These are phyloP conservation scores for Cubamyces sp. DNA, from an alignment of 768 basidiomycete genomes.

Conservation along the genomic window DNA sequence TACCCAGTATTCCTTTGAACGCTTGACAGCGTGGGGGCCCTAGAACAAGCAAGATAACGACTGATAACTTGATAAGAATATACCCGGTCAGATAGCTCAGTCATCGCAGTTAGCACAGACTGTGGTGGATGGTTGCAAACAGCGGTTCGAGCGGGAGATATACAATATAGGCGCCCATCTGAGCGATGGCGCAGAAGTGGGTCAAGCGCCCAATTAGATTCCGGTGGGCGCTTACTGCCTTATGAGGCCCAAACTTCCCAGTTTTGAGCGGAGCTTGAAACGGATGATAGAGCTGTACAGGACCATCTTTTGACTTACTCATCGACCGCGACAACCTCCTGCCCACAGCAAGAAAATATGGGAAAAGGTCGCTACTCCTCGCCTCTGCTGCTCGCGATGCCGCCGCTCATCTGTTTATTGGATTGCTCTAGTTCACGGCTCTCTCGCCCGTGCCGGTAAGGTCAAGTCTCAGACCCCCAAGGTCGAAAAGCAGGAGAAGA, in stretches of 20 bases:
- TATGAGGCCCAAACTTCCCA: background rate
- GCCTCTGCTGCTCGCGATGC: slow-evolving; percentile 2
- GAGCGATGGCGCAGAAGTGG: too few species aligned
- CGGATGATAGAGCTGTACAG: slow-evolving; percentile 26
- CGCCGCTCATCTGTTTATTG: slow-evolving; percentile 16
- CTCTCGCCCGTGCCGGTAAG: slow-evolving; percentile 99
- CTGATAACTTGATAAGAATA: too few species aligned
- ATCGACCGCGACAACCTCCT: slow-evolving; percentile 37
- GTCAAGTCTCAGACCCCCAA: slow-evolving; percentile 98
- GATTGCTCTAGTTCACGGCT: slow-evolving; percentile 82
- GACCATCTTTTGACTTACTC: slow-evolving; percentile 33
- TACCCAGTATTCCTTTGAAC: too few species aligned
- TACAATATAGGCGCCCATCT: too few species aligned
- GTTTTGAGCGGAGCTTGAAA: slow-evolving; percentile 19
- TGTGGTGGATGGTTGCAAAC: too few species aligned
- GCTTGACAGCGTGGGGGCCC: too few species aligned
- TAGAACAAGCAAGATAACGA: too few species aligned
- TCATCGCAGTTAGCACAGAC: too few species aligned
- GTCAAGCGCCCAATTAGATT: background rate
- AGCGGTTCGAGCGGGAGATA: too few species aligned
- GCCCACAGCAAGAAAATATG: slow-evolving; percentile 69
- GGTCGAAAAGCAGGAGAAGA: slow-evolving; percentile 99
- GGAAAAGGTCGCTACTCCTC: slow-evolving; percentile 57
- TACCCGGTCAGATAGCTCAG: too few species aligned
- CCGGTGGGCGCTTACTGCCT: background rate